phyloP scores from a whole-genome alignment of 805 yeast species.

The Phaffomyces antillensis region DNA sequence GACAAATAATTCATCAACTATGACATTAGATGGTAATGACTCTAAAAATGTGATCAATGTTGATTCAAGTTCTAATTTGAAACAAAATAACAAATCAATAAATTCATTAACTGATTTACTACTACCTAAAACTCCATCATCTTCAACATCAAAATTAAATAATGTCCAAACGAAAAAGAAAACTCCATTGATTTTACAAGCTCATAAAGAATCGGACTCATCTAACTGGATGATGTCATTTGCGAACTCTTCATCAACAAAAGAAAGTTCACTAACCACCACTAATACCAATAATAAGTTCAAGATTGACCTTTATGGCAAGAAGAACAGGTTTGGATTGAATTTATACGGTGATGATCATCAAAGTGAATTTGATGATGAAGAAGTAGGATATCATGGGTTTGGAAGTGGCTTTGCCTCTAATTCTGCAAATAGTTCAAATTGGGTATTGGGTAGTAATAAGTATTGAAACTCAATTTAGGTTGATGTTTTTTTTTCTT shows the following conservation, averaged over 20 bases:
- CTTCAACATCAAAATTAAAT: background rate
- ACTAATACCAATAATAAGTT: slow-evolving; percentile 5
- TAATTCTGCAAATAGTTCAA: background rate
- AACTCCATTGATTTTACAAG: background rate
- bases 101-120: slow-evolving; percentile 15
- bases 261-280: background rate
- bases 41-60: background rate
- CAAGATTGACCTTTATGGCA: slow-evolving; percentile 23
- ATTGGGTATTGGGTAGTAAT: background rate
- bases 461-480: too few relatives aligned
- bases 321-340: slow-evolving; percentile 19
- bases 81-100: slow-evolving; percentile 1
- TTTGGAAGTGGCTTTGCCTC: slow-evolving; percentile 3
- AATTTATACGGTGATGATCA: slow-evolving; percentile 14
- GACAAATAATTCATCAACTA: slow-evolving; percentile 1
- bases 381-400: slow-evolving; percentile 1
- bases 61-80: background rate
- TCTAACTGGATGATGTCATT: slow-evolving; percentile 7
- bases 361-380: slow-evolving; percentile 2
- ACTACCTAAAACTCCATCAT: background rate
- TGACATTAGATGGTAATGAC: slow-evolving; percentile 1
- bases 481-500: too few relatives aligned
- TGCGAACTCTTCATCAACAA: background rate
- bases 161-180: background rate
- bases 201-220: background rate